phyloP scores from a whole-genome alignment of 495 filamentous ascomycete species.

The Paragyromitra xinjiangensis region DNA sequence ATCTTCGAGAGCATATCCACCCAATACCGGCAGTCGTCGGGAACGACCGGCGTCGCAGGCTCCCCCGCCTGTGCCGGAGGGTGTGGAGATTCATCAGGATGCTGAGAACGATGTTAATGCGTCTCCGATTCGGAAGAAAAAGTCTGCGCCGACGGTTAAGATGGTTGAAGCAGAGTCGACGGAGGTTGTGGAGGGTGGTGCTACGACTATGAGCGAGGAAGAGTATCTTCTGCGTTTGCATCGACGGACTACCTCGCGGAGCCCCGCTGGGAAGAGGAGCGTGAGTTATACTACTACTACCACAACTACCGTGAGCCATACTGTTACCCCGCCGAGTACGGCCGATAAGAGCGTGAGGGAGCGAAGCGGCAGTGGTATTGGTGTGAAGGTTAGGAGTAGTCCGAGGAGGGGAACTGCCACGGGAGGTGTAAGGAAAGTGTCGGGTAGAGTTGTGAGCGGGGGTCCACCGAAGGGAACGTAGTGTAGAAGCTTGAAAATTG shows the following conservation, averaged over 20 bases:
- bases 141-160: slow-evolving; percentile 38
- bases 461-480: slow-evolving; percentile 59
- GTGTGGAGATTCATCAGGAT: slow-evolving; percentile 43
- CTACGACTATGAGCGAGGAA: slow-evolving; percentile 52
- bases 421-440: slow-evolving; percentile 85
- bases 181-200: slow-evolving; percentile 4
- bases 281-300: slow-evolving; percentile 70
- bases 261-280: slow-evolving; percentile 56
- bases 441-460: slow-evolving; percentile 87
- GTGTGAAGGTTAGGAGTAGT: slow-evolving; percentile 77
- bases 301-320: slow-evolving; percentile 68
- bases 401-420: slow-evolving; percentile 67
- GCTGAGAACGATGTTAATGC: slow-evolving; percentile 48
- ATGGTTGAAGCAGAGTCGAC: slow-evolving; percentile 47
- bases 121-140: slow-evolving; percentile 51
- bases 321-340: slow-evolving; percentile 65
- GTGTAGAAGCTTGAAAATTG: slow-evolving; percentile 12
- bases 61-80: slow-evolving; percentile 35
- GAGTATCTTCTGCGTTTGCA: slow-evolving; percentile 56
- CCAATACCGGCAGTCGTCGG: slow-evolving; percentile 48
- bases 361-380: slow-evolving; percentile 70
- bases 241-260: slow-evolving; percentile 51
- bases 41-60: slow-evolving; percentile 27
- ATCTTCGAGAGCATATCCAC: slow-evolving; percentile 58
- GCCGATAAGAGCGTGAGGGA: slow-evolving; percentile 57